A percentile compares a stretch with the other conserved stretches of the same genome.
These are phyloP conservation scores for Epichloe bromicola DNA, from an alignment of 2,329 filamentous ascomycete species.

Conservation along the genomic window DNA sequence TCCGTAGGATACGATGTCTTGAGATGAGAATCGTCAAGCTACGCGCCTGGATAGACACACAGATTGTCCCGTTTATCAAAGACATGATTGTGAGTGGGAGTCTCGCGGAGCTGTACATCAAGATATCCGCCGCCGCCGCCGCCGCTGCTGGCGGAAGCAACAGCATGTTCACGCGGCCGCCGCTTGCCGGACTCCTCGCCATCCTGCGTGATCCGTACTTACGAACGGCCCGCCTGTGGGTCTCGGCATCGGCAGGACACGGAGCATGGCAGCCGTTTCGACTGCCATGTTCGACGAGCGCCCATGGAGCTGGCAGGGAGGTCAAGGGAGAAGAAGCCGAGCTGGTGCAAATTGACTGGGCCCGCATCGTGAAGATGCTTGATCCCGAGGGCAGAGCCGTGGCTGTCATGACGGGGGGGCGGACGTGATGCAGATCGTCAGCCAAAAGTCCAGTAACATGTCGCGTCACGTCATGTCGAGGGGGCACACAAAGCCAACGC, in stretches of 20 bases:
- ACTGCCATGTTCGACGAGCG: constrained; percentile 9
- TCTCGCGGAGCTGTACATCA: constrained; percentile 13
- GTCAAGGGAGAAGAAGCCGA: neutral
- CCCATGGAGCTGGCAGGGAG: neutral
- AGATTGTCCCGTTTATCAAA: constrained; percentile 16
- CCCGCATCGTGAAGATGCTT: neutral
- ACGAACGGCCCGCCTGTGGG: constrained; percentile 23
- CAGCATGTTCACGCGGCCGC: constrained; percentile 13
- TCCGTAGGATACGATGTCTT: constrained; percentile 16
- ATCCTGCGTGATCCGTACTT: constrained; percentile 34
- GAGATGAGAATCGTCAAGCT: constrained; percentile 17
- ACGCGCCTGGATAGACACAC: constrained; percentile 18
- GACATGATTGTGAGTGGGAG: constrained; percentile 20
- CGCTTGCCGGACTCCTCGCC: constrained; percentile 23
- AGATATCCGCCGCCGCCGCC: neutral
- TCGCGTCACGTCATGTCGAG: no score
- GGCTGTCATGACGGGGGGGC: neutral
- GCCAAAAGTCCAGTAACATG: no score
- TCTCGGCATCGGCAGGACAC: constrained; percentile 21
- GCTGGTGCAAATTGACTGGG: constrained; percentile 2
- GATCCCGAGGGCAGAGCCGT: neutral
- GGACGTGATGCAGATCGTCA: no score
- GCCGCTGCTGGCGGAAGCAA: neutral
- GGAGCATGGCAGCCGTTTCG: constrained; percentile 1
- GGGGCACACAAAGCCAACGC: no score